Evolutionary conservation across 1,284 basidiomycete genomes (phyloP).

Genomic region (Marasmius tenuissimus): DNA sequence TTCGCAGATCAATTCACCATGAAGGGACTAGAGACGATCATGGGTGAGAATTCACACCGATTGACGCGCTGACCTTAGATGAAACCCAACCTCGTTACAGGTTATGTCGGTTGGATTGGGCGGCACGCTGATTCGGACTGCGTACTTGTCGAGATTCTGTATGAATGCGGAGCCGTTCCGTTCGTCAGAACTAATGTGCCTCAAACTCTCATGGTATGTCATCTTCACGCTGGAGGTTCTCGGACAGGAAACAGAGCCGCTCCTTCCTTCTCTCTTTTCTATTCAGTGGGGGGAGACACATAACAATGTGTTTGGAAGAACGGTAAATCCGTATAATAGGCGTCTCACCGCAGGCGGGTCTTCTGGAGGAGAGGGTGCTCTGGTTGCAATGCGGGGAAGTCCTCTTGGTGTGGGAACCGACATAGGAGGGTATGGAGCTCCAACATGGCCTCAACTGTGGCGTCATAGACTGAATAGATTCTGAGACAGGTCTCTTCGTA

Average conservation of each 20-base stretch:
- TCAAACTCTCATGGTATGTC: slow-evolving; percentile 60
- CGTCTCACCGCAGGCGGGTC: slow-evolving; percentile 57
- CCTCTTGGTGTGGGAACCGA: slow-evolving; percentile 64
- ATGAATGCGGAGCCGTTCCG: slow-evolving; percentile 62
- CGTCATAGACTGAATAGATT: background rate
- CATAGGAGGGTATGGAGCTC: slow-evolving; percentile 52
- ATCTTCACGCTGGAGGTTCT: slow-evolving; percentile 17
- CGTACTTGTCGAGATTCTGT: slow-evolving; percentile 59
- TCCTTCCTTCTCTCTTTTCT: slow-evolving; percentile 26
- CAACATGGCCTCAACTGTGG: background rate
- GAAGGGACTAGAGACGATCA: slow-evolving; percentile 60
- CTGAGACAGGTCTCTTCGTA: slow-evolving; percentile 62
- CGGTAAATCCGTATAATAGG: slow-evolving; percentile 49
- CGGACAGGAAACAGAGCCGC: background rate
- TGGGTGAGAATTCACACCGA: slow-evolving; percentile 37
- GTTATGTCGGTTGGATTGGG: slow-evolving; percentile 69
- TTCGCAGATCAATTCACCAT: slow-evolving; percentile 54
- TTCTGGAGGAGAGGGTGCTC: slow-evolving; percentile 55
- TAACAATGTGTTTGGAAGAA: slow-evolving; percentile 49
- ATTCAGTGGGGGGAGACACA: slow-evolving; percentile 54
- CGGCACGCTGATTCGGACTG: slow-evolving; percentile 52
- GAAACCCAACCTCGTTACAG: slow-evolving; percentile 32
- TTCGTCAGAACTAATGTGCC: slow-evolving; percentile 75
- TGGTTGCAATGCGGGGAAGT: slow-evolving; percentile 42
- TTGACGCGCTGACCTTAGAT: background rate